These are phyloP conservation scores for Phoma sp. DNA, from an alignment of 2,329 filamentous ascomycete species.

Conservation along the genomic window DNA sequence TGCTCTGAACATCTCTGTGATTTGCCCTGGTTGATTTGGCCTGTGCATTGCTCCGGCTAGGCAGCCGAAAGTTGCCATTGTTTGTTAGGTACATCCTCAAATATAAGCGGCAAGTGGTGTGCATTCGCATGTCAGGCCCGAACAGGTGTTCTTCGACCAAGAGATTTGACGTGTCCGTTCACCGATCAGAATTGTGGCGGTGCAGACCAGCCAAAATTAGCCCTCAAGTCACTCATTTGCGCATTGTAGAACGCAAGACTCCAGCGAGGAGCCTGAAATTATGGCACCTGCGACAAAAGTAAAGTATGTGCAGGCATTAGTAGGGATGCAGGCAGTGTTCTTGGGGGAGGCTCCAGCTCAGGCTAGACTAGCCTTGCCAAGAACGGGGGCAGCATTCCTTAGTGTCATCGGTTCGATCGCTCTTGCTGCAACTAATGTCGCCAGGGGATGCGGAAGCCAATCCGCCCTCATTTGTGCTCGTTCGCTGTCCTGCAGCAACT, in stretches of 20 bases:
- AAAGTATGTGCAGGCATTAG: neutral
- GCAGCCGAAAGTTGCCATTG: neutral
- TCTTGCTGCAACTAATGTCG: slow-evolving; percentile 15
- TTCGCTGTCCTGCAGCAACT: slow-evolving; percentile 9
- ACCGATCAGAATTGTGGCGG: slow-evolving; percentile 17
- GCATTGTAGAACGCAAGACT: neutral
- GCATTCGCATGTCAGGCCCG: slow-evolving; percentile 4
- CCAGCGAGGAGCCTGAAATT: neutral
- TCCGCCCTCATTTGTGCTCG: slow-evolving; percentile 14
- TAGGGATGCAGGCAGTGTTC: neutral
- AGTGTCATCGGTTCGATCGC: slow-evolving; percentile 8
- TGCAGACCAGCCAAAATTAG: neutral
- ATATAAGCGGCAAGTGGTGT: neutral
- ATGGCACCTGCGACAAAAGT: neutral
- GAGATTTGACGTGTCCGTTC: slow-evolving; percentile 10
- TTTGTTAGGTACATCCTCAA: neutral
- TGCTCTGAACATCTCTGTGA: neutral
- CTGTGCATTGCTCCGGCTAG: neutral
- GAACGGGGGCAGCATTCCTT: neutral
- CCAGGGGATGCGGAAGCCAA: slow-evolving; percentile 17
- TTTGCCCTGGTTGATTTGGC: neutral
- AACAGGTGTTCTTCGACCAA: slow-evolving; percentile 13
- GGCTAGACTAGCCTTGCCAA: slow-evolving; percentile 4
- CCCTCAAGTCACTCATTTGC: neutral
- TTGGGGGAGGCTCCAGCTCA: no score